A percentile compares a stretch with the other conserved stretches of the same genome.
phyloP scores from a whole-genome alignment of 2,329 filamentous ascomycete genomes.

The Shiraia sp. region DNA sequence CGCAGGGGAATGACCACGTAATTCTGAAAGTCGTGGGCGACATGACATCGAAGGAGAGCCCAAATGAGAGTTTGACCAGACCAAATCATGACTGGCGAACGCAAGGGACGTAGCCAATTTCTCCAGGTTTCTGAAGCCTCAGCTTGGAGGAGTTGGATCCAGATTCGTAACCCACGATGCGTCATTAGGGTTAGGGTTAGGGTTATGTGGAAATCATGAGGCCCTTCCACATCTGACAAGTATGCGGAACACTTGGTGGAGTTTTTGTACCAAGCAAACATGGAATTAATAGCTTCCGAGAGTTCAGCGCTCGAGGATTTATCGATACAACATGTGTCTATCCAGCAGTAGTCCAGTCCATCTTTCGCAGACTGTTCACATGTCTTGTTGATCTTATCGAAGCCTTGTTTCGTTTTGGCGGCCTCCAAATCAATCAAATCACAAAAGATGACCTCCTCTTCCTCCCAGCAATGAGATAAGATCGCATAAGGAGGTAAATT shows the following conservation, averaged over 20 bases:
- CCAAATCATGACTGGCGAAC: constrained; percentile 13
- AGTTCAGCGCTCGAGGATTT: constrained; percentile 19
- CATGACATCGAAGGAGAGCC: constrained; percentile 12
- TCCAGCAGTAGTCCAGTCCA: constrained; percentile 11
- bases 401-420: constrained; percentile 13
- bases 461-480: constrained; percentile 20
- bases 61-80: constrained; percentile 6
- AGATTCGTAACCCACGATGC: constrained; percentile 16
- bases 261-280: constrained; percentile 21
- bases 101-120: constrained; percentile 2
- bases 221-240: constrained; percentile 10
- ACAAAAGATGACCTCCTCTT: constrained; percentile 15
- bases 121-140: neutral
- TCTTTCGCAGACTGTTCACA: constrained; percentile 12
- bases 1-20: constrained; percentile 13
- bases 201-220: constrained; percentile 6
- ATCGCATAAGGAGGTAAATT: constrained; percentile 19
- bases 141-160: constrained; percentile 3
- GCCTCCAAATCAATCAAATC: constrained; percentile 12
- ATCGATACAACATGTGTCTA: constrained; percentile 29
- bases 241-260: constrained; percentile 18
- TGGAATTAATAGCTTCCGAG: too few relatives aligned
- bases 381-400: constrained; percentile 18
- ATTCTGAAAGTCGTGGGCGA: constrained; percentile 10
- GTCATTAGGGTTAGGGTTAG: constrained; percentile 13